Evolutionary conservation across 805 yeast species (phyloP), one percentile per base, ranked within the genome.

Genomic region (Vanderwaltozyma tropicalis): DNA sequence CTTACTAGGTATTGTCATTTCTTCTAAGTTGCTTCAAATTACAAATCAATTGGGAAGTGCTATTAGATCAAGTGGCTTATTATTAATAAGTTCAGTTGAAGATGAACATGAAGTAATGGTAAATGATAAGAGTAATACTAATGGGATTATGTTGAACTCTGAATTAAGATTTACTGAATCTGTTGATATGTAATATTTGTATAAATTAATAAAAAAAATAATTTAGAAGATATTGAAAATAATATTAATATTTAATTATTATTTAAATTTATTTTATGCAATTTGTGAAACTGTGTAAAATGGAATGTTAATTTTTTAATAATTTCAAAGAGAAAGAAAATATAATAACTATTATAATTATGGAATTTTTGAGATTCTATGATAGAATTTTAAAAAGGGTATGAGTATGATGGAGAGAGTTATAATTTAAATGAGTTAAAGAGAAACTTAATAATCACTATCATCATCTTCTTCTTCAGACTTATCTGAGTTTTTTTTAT

Each of bases 1-100:
- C 53, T 65, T 92, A 37, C 67, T 92, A 45, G 98, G 98, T 14
- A 57, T 92, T 10, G 76, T 86, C 18, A 74, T 85, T 17, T 86
- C 94, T 0, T 71, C 76, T 20, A 78, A 79, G 39, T 54, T 92
- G 38, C 63, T 89, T 40, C 64, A 70, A 28, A 63, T 87, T 21
- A 87, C 86, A 31, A 94, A 94, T 0, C 78, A 80, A 37, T 61
- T 88, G 29, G 72, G 81, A 6, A 81, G 80, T 27, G 71, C 82
- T 21, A 80, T 89, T 13, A 68, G 94, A 41, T 76, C 82, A 1
- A 69, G 80, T 39, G 97, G 97, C 0, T 67, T 89, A 45, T 76
- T 89, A 36, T 64, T 89, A 33, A 89, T 88, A n/a, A 25, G 21
- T 12, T 35, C 38, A n/a, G 6, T 17, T 14, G 20, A n/a, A 10